Conservation (phyloP, 164 flowering plant species). For the Vitis rotundifolia region DNA sequence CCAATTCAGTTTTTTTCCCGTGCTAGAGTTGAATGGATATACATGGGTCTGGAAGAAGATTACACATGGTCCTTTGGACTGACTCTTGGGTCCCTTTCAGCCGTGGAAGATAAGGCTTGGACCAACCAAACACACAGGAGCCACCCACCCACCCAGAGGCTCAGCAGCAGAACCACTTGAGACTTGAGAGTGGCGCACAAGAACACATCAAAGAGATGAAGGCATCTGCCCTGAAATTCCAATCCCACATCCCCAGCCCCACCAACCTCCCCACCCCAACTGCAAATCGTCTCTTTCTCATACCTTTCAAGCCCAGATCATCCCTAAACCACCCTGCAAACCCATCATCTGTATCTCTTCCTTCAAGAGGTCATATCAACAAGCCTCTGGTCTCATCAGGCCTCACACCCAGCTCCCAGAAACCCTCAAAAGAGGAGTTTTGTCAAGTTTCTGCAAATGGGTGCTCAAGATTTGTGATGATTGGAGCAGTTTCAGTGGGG, state of each 20-base stretch:
- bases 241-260: conserved; percentile 25
- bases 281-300: conserved; percentile 13
- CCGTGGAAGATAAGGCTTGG: not conserved
- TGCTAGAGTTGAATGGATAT: too few relatives aligned
- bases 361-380: conserved; percentile 3
- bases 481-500: conserved; percentile 62
- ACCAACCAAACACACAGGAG: not conserved
- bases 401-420: not conserved
- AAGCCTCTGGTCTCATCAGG: conserved; percentile 2
- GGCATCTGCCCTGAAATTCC: conserved; percentile 22
- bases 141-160: not conserved
- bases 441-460: conserved; percentile 18
- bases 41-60: too few relatives aligned
- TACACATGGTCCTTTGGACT: not conserved
- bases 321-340: conserved; percentile 13
- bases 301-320: conserved; percentile 5
- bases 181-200: not conserved
- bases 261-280: conserved; percentile 16
- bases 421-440: conserved; percentile 2
- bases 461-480: conserved; percentile 33
- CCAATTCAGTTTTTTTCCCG: too few relatives aligned
- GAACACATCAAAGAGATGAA: conserved; percentile 27
- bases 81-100: not conserved
- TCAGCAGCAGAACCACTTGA: not conserved
- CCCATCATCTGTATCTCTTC: not conserved